Evolutionary conservation across 2,329 filamentous ascomycete species (phyloP).

Genomic region (Trichoderma polysporum): DNA sequence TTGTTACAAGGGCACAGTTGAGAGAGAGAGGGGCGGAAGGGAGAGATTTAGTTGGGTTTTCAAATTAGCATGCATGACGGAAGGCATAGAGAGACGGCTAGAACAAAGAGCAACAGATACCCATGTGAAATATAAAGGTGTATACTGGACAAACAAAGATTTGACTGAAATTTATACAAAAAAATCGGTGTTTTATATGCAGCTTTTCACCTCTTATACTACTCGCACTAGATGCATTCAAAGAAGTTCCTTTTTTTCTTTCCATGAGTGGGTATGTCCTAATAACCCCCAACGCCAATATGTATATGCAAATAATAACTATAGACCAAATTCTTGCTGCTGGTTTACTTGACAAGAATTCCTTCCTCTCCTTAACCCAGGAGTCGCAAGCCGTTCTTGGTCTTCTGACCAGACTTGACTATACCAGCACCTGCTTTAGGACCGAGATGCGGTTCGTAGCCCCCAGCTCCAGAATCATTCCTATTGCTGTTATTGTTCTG

Average conservation of each 20-base stretch:
- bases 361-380: constrained; percentile 47
- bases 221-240: background rate
- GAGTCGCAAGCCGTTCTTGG: constrained; percentile 63
- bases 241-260: background rate
- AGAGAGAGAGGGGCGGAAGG: background rate
- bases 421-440: constrained; percentile 52
- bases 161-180: background rate
- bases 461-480: constrained; percentile 31
- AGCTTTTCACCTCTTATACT: background rate
- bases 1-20: background rate
- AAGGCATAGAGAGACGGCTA: constrained; percentile 11
- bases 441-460: constrained; percentile 53
- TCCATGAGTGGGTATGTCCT: constrained; percentile 8
- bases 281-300: constrained; percentile 10
- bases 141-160: background rate
- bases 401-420: constrained; percentile 64
- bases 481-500: constrained; percentile 34
- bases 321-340: background rate
- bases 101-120: background rate
- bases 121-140: constrained; percentile 9
- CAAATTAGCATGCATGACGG: background rate
- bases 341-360: background rate
- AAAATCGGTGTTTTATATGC: background rate
- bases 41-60: background rate
- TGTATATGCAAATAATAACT: background rate